phyloP scores from a whole-genome alignment of 2,329 filamentous ascomycete genomes.

The Colletotrichum spinosum region DNA sequence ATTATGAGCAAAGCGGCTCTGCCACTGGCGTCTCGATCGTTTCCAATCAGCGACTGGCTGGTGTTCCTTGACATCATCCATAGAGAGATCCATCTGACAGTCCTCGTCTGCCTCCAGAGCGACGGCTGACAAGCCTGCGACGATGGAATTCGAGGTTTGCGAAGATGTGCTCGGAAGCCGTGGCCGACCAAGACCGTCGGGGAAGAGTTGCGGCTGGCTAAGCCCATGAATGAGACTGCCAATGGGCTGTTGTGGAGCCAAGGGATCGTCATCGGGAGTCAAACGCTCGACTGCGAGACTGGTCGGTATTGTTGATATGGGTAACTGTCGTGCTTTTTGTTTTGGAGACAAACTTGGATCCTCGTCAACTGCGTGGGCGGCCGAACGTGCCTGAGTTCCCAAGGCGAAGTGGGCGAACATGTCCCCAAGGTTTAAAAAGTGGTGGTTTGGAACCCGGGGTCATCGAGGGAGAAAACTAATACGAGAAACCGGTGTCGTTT shows the following conservation, averaged over 20 bases:
- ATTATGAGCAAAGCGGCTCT: conserved; percentile 30
- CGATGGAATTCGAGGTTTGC: not conserved
- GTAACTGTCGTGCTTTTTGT: conserved; percentile 21
- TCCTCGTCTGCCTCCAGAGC: conserved; percentile 33
- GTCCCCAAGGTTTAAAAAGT: not conserved
- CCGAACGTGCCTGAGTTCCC: conserved; percentile 27
- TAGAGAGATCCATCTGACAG: conserved; percentile 21
- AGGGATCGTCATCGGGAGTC: not conserved
- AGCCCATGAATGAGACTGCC: conserved; percentile 28
- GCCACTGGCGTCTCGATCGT: conserved; percentile 27
- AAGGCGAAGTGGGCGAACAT: conserved; percentile 34
- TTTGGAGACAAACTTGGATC: conserved; percentile 27
- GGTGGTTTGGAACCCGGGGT: not conserved
- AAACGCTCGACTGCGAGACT: not conserved
- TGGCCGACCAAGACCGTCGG: conserved; percentile 4
- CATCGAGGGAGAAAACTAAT: conserved; percentile 1
- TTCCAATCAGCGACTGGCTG: conserved; percentile 32
- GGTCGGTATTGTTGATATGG: not conserved
- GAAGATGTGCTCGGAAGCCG: not conserved
- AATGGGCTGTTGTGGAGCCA: conserved; percentile 18
- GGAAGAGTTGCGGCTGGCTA: conserved; percentile 30
- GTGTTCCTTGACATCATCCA: conserved; percentile 21
- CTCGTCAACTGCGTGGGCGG: conserved; percentile 1
- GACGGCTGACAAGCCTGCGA: conserved; percentile 14
- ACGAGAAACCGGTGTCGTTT: not conserved